Base-by-base conservation (phyloP, 495 filamentous ascomycete genomes). In the Annulohypoxylon maeteangense region DNA sequence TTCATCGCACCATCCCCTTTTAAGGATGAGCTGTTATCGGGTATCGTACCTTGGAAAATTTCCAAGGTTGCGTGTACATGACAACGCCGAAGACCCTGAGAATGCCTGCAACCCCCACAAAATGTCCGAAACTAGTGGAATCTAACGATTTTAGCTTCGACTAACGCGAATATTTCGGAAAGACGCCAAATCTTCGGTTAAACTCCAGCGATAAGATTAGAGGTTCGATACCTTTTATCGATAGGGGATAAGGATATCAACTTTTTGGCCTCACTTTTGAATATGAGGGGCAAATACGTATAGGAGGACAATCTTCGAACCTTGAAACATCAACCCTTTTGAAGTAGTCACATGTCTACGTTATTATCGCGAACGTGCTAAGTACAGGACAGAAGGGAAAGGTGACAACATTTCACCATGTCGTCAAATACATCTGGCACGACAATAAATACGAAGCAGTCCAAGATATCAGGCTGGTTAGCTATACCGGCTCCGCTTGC, bases 401-500 rank as follows among this genome's bases (percentile, higher is more conserved):
- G 6, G 14, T 11, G 22, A 11, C 36, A 31, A 29, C 12, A 36
- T 40, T 56, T 20, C 40, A 56, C 6, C 22, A 77, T 77, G 75
- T 57, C 73, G 54, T 67, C 53, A 18, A 59, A 65, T 38, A 22
- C 22, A 7, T 38, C 68, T 7, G 59, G 31, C 20, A n/a, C 74
- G 29, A 25, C 20, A 38, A 40, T n/a, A 25, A 72, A 23, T 51
- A 42, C 75, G 45, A 72, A 40, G 16, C 67, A 68, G 12, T 32
- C 57, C 27, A 54, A 48, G 40, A 32, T 66, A 2, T 59, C 70
- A 32, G 70, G 70, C 44, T 74, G 67, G 62, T 90, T 94, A 77
- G 80, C 86, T 3, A 86, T 97, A 56, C 95, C 95, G 16, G 78
- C 88, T 20, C 89, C 90, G 4, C 81, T 98, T 67, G 95, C 92